Conservation (phyloP, 306 rosid genomes). For the Begonia peltatifolia region DNA sequence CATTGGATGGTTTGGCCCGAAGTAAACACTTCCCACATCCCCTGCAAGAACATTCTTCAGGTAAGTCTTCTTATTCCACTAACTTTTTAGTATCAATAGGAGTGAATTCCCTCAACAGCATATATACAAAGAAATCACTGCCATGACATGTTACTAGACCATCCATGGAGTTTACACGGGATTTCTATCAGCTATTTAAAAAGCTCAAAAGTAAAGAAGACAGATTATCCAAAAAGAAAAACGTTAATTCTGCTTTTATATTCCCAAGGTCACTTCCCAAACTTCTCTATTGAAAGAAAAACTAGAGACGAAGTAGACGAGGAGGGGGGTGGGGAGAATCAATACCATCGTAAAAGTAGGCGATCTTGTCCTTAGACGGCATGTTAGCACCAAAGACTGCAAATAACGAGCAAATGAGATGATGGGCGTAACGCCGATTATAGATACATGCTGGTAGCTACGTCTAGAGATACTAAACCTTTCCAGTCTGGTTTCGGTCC, state of each 20-base stretch:
- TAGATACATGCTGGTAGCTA: not conserved
- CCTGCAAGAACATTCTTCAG: conserved; percentile 38
- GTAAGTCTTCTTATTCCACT: not conserved
- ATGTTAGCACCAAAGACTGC: conserved; percentile 15
- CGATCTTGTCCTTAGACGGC: conserved; percentile 81
- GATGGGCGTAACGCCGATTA: not conserved
- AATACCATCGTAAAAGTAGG: conserved; percentile 90
- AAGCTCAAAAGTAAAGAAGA: too few relatives aligned
- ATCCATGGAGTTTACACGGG: too few relatives aligned
- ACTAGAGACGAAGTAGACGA: not conserved
- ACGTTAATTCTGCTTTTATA: not conserved
- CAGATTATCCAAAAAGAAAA: not conserved
- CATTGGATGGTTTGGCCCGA: conserved; percentile 98
- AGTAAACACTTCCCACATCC: conserved; percentile 94
- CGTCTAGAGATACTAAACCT: too few relatives aligned
- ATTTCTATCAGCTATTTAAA: too few relatives aligned
- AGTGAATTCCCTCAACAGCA: too few relatives aligned
- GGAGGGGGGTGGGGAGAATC: not conserved
- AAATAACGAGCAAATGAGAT: not conserved
- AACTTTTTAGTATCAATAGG: too few relatives aligned
- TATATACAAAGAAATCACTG: too few relatives aligned
- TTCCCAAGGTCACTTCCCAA: not conserved
- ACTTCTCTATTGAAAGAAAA: not conserved
- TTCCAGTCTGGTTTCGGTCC: too few relatives aligned
- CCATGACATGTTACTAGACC: too few relatives aligned